Evolutionary conservation across 2,329 filamentous ascomycete species (phyloP), one percentile per base, ranked within the genome.

Genomic region (Calonectria multiphialidica): DNA sequence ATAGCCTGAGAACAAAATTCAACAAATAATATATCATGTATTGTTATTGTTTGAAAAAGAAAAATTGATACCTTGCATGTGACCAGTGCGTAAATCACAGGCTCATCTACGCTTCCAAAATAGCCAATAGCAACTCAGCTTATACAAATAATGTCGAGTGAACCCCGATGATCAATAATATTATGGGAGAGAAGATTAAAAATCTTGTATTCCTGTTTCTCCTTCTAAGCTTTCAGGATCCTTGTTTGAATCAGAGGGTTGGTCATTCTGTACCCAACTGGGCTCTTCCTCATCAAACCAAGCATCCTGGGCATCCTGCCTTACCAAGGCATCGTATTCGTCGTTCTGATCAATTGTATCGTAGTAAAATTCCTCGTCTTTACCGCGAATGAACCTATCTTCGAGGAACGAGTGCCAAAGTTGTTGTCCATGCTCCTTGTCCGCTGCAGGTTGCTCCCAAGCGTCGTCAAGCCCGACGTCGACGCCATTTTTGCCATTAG

Each of bases 281-380:
- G 93, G 93, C 77, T 94, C 92, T 85, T 98, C 93, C 7, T 92
- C 91, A 25, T 95, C 94, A 80, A 97, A 96, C 86, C 94, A 98
- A 23, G 88, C 88, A 44, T 98, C 94, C 82, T 96, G 89, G 16
- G 86, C 86, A 65, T 93, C 91, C n/a, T 87, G 84, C 74, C 85
- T 90, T 86, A 80, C 88, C 82, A 87, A 84, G 81, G 82, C 90
- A 81, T 98, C 95, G 68, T 91, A 92, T 23, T 92, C 91, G 35
- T 95, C 92, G 78, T 93, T 92, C 42, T 86, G 85, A 80, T 98
- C 95, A 6, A 98, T 92, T 3, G 75, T 78, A 1, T 78, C 82
- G 80, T 98, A 98, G 73, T 96, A 93, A 78, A 97, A 96, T 59
- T 97, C 95, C 1, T 88, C 87, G 79, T 97, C 95, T 7, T 88